These are phyloP conservation scores for Zygotorulaspora florentina DNA, from an alignment of 805 yeast species.

Conservation along the genomic window DNA sequence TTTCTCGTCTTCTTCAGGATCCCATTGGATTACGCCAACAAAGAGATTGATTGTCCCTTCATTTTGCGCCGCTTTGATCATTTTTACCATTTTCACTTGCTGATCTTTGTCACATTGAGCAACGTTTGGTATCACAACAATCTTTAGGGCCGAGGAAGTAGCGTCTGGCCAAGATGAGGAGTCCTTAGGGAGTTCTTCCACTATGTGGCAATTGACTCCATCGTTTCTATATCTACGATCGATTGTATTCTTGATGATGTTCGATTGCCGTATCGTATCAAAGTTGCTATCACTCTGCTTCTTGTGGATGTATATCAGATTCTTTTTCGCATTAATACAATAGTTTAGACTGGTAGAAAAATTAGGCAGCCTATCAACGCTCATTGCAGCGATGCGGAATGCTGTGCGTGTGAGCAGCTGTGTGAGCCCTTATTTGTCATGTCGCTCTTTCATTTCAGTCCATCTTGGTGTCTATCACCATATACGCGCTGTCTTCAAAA, in stretches of 20 bases:
- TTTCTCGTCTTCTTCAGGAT: background rate
- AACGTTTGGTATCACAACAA: slow-evolving; percentile 20
- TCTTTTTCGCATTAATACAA: slow-evolving; percentile 17
- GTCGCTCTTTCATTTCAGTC: too few species aligned
- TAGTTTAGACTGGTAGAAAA: slow-evolving; percentile 20
- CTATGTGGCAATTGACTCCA: slow-evolving; percentile 6
- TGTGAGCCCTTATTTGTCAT: background rate
- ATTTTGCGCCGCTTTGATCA: slow-evolving; percentile 9
- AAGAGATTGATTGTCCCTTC: slow-evolving; percentile 1
- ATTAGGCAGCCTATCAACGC: slow-evolving; percentile 14
- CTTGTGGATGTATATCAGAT: slow-evolving; percentile 19
- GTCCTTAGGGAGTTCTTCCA: slow-evolving; percentile 4
- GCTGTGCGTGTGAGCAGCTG: background rate
- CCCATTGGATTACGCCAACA: slow-evolving; percentile 15
- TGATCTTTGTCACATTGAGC: slow-evolving; percentile 12
- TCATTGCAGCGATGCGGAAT: slow-evolving; percentile 1
- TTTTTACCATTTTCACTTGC: slow-evolving; percentile 13
- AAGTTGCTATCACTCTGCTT: slow-evolving; percentile 6
- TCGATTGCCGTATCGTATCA: slow-evolving; percentile 10
- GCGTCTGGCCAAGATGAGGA: background rate
- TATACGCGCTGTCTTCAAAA: background rate
- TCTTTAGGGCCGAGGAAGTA: slow-evolving; percentile 3
- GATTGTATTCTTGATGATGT: slow-evolving; percentile 9
- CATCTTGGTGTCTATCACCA: background rate
- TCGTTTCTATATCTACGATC: slow-evolving; percentile 8